Evolutionary conservation across 768 basidiomycete species (phyloP), one percentile per base, ranked within the genome.

Genomic region (Mrakia blollopis): DNA sequence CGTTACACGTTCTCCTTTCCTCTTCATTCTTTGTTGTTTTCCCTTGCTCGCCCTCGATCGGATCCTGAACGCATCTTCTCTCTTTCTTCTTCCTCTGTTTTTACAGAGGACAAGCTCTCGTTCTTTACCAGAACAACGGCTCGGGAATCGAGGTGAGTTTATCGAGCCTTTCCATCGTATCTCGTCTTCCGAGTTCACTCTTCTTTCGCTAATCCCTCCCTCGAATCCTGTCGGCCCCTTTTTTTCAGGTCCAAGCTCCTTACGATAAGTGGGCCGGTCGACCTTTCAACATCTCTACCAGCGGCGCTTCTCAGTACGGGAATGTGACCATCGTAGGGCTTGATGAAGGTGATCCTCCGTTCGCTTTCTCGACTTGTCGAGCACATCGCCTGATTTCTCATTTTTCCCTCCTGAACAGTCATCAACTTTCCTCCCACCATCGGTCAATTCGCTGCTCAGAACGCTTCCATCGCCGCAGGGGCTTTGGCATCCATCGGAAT

Each of bases 381-480:
- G 7, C 54, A 8, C 54, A 3, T 57, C 23, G 3, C 7, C 50
- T 52, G 5, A 7, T 16, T 16, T 52, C 23, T 52, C 50, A 52
- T 7, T 16, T 16, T 41, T 16, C 67, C 25, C 9, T 68, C 13
- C 25, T 23, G 4, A 39, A 13, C 37, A 37, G 71, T 72, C 32
- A 72, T 72, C 71, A 72, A 72, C 52, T 54, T 72, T 9, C 71
- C 71, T 57, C 71, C 71, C 52, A 57, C 71, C 52, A 18, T 72
- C 25, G 8, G 21, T 18, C 16, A 52, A 25, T 37, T 72, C n/a
- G 71, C 71, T 13, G 23, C 52, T 23, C 50, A 54, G 30, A 52
- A 37, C 54, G 71, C 71, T 14, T 39, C 54, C 32, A 28, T 54
- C 11, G 32, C 37, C 13, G 28, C 71, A 18, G 35, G 3, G 2